These are phyloP conservation scores for Xylaria sp. DNA, from an alignment of 2,329 filamentous ascomycete species.

Conservation along the genomic window DNA sequence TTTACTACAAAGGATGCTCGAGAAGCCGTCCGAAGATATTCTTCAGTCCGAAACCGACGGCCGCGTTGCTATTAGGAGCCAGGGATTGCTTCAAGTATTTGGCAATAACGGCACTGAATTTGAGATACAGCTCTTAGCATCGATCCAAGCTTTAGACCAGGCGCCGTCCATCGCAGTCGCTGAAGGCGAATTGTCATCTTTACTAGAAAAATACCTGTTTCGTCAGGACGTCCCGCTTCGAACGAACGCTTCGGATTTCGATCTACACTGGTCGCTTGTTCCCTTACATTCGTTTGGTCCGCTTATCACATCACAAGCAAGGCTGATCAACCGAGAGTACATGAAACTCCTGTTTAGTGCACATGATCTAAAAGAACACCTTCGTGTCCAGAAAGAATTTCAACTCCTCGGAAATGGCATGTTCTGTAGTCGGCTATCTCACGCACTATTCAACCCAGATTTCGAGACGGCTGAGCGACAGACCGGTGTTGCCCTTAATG, in stretches of 20 bases:
- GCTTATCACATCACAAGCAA: conserved; percentile 77
- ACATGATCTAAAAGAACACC: conserved; percentile 77
- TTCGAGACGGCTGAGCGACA: conserved; percentile 81
- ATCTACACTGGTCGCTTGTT: conserved; percentile 68
- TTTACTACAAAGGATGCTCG: conserved; percentile 46
- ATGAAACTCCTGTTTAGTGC: conserved; percentile 79
- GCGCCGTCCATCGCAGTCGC: conserved; percentile 43
- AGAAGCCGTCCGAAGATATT: conserved; percentile 9
- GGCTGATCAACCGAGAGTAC: conserved; percentile 80
- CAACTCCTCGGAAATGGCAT: conserved; percentile 86
- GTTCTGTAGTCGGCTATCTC: conserved; percentile 82
- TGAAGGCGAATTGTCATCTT: conserved; percentile 53
- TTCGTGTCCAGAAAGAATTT: conserved; percentile 80
- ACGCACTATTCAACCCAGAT: conserved; percentile 86
- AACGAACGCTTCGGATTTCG: conserved; percentile 49
- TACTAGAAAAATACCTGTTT: conserved; percentile 57
- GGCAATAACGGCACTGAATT: conserved; percentile 61
- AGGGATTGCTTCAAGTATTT: conserved; percentile 58
- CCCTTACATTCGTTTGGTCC: conserved; percentile 81
- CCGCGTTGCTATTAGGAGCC: conserved; percentile 8
- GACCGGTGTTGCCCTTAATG: conserved; percentile 73
- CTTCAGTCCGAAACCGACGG: background rate
- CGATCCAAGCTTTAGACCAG: conserved; percentile 60
- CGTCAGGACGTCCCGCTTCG: conserved; percentile 39
- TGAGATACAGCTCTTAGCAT: conserved; percentile 60